These are phyloP conservation scores for Diphasiastrum complanatum DNA, from an alignment of 83 land plant genomes.

Conservation along the genomic window DNA sequence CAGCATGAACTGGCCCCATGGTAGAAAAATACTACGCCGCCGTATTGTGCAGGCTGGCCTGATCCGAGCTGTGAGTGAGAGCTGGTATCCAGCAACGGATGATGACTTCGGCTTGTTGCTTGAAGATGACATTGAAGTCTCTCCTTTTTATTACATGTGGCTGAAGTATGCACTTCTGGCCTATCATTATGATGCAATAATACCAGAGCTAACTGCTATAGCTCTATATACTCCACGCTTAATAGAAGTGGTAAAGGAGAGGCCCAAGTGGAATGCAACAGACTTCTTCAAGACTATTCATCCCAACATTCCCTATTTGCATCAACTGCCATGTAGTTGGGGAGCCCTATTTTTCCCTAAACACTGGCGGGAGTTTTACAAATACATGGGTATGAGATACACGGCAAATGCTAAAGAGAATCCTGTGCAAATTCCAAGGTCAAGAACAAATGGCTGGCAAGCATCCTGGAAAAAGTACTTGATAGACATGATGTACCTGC, in stretches of 20 bases:
- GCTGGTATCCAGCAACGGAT: slow-evolving; percentile 90
- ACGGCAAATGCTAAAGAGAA: slow-evolving; percentile 83
- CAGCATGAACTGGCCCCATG: slow-evolving; percentile 78
- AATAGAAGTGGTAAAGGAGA: slow-evolving; percentile 87
- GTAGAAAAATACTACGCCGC: slow-evolving; percentile 61
- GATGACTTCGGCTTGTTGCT: slow-evolving; percentile 84
- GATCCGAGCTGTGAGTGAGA: slow-evolving; percentile 95
- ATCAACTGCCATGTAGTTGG: slow-evolving; percentile 97
- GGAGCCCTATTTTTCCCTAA: slow-evolving; percentile 97
- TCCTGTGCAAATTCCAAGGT: slow-evolving; percentile 94
- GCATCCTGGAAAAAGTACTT: too few relatives aligned
- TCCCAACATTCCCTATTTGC: slow-evolving; percentile 92
- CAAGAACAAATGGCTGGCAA: slow-evolving; percentile 93
- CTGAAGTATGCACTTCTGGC: slow-evolving; percentile 85
- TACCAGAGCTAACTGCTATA: slow-evolving; percentile 83
- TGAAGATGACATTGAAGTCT: slow-evolving; percentile 98
- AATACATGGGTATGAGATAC: slow-evolving; percentile 88
- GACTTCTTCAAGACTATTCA: slow-evolving; percentile 65
- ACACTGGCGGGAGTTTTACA: slow-evolving; percentile 96
- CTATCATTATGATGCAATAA: slow-evolving; percentile 81
- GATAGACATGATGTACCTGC: slow-evolving; percentile 16
- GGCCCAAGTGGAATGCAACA: slow-evolving; percentile 95
- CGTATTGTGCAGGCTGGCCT: slow-evolving; percentile 94
- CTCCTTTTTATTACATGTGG: slow-evolving; percentile 99
- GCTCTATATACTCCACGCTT: slow-evolving; percentile 93